Base-by-base conservation (phyloP, 495 filamentous ascomycete genomes). In the Xylaria bambusicola region DNA sequence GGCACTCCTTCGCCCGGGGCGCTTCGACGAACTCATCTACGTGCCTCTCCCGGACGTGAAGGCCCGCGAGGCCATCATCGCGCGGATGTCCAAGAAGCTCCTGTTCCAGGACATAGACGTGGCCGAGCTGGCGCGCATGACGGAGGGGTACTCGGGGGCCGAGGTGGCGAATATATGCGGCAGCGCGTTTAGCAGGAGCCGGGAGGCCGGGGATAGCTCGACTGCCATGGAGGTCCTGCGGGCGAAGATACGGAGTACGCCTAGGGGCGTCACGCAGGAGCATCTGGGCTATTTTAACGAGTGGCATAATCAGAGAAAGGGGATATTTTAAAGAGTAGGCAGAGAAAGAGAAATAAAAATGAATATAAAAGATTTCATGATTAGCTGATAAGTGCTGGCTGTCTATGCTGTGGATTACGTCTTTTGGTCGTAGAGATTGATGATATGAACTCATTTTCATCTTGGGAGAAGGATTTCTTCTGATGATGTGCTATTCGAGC, bases 11-110 rank as follows among this genome's bases (percentile, higher is more conserved):
- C 86, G 94, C 10, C 90, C 92, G 3, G 94, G 94, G 5, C 82
- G 94, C 27, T 87, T 98, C 69, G 92, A 96, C 67, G 85, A 89
- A 61, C 81, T 93, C n/a, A 82, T 97, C 53, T 97, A 96, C 64
- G 92, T 98, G 31, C 88, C 89, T 0, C 87, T 91, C 27, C 94
- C 94, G 6, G 88, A 92, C 65, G 71, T 82, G 38, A 82, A 83
- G 35, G 93, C 91, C 0, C 78, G 94, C 36, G 81, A 75, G 61
- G 88, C 92, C 60, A 97, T 98, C 27, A 84, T 85, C 65, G 79
- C 83, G 47, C 68, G 89, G 45, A 80, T 64, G 53, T 20, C 62
- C 0, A 56, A 41, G 20, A 65, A 67, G 26, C 60, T 71, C 8
- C 31, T 46, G 7, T 69, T 71, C 44, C 81, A 52, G 61, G 78